A percentile compares a stretch with the other conserved stretches of the same genome.
Evolutionary conservation across 192 early-diverging fungal species (phyloP).

Genomic region (Backusella macrospora): DNA sequence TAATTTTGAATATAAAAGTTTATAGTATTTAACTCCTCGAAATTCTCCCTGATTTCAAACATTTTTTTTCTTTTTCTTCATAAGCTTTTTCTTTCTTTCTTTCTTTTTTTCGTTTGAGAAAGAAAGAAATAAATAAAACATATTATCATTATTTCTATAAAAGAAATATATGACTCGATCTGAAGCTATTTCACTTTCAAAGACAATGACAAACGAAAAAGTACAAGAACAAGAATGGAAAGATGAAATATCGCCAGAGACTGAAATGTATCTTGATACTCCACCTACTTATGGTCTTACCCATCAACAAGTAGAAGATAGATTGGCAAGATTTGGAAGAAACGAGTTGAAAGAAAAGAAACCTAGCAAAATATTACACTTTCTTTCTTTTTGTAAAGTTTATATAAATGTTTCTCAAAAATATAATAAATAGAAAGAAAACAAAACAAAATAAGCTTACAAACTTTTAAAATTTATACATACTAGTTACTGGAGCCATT

Average conservation of each 20-base stretch:
- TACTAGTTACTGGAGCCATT: constrained; percentile 63
- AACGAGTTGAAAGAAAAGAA: constrained; percentile 57
- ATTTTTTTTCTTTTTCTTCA: not conserved
- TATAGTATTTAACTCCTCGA: not conserved
- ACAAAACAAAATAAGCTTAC: too few species aligned
- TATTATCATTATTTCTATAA: not conserved
- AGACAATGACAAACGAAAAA: not conserved
- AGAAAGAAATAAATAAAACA: too few species aligned
- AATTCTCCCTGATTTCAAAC: not conserved
- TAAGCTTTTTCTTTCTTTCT: not conserved
- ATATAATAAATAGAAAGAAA: not conserved
- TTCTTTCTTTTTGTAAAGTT: constrained; percentile 49
- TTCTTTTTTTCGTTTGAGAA: not conserved
- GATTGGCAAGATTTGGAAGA: constrained; percentile 59
- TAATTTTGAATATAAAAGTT: not conserved
- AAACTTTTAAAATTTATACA: not conserved
- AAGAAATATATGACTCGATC: not conserved
- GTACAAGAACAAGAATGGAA: constrained; percentile 16
- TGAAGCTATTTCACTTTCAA: constrained; percentile 20
- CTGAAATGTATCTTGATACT: constrained; percentile 61
- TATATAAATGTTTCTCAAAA: not conserved
- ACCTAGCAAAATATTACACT: constrained; percentile 46
- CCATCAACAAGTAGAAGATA: constrained; percentile 51
- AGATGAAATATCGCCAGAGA: constrained; percentile 51
- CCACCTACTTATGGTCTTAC: constrained; percentile 64